Percentiles rank a stretch among this genome's conserved stretches.
phyloP scores from a whole-genome alignment of 208 protist species.

The Trypanosoma avium region DNA sequence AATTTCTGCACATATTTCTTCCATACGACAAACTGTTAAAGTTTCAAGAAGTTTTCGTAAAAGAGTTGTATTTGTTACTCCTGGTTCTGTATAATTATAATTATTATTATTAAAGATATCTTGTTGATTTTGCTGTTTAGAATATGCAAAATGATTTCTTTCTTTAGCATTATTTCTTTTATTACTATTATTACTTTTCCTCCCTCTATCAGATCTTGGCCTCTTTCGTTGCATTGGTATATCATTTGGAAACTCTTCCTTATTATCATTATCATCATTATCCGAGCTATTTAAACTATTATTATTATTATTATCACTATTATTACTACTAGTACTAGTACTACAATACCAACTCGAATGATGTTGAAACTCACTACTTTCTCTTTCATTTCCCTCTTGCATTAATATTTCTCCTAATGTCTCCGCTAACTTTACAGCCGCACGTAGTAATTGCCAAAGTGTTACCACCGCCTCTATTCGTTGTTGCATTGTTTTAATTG shows the following conservation, averaged over 20 bases:
- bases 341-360: background rate
- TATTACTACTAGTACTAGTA: background rate
- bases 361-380: background rate
- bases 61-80: conserved; percentile 17
- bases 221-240: background rate
- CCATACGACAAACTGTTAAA: conserved; percentile 42
- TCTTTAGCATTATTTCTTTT: no score
- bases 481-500: conserved; percentile 27
- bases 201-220: background rate
- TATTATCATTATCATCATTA: background rate
- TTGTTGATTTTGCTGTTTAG: background rate
- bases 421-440: conserved; percentile 1
- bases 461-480: conserved; percentile 22
- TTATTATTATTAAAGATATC: no score
- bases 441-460: conserved; percentile 25
- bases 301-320: background rate
- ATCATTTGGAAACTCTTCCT: background rate
- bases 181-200: no score
- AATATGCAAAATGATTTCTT: background rate
- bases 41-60: conserved; percentile 45
- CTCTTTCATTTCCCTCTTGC: background rate
- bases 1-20: conserved; percentile 35
- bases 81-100: background rate
- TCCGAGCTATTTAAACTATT: background rate
- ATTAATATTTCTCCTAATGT: background rate